Evolutionary conservation across 1,139 yeast genomes (phyloP).

Genomic region (Yamadazyma friedrichii): DNA sequence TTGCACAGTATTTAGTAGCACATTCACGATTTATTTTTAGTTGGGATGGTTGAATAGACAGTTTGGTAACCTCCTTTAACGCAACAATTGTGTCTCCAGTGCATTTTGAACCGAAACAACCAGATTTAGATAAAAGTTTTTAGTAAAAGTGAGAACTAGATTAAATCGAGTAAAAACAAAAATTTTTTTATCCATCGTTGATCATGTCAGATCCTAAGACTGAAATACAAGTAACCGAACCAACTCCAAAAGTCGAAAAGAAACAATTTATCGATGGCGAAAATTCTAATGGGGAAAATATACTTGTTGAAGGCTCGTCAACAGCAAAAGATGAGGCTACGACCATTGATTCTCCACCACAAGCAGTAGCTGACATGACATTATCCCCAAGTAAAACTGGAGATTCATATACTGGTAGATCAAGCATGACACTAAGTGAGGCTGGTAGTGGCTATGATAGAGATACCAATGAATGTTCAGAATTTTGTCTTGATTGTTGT

Average conservation of each 20-base stretch:
- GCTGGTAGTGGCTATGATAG: constrained; percentile 36
- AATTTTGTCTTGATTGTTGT: constrained; percentile 39
- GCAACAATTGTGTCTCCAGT: no score
- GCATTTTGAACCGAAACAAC: no score
- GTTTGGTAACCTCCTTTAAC: no score
- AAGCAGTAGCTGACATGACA: constrained; percentile 15
- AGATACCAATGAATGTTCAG: constrained; percentile 42
- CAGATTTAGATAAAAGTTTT: no score
- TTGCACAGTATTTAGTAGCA: no score
- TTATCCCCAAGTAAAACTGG: constrained; percentile 11
- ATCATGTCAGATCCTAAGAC: constrained; percentile 6
- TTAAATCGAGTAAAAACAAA: background rate
- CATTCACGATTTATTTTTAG: no score
- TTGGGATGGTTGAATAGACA: no score
- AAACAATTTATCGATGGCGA: constrained; percentile 6
- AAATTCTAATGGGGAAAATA: background rate
- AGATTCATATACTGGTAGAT: constrained; percentile 12
- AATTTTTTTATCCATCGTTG: background rate
- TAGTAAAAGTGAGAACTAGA: constrained; percentile 2
- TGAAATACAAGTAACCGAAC: constrained; percentile 11
- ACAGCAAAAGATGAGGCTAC: constrained; percentile 9
- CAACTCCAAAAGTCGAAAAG: constrained; percentile 14
- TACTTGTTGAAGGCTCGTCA: background rate
- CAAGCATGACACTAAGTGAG: constrained; percentile 23
- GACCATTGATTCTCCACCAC: constrained; percentile 17